A percentile compares a stretch with the other conserved stretches of the same genome.
These are phyloP conservation scores for Vishniacozyma victoriae DNA, from an alignment of 768 basidiomycete species.

Conservation along the genomic window DNA sequence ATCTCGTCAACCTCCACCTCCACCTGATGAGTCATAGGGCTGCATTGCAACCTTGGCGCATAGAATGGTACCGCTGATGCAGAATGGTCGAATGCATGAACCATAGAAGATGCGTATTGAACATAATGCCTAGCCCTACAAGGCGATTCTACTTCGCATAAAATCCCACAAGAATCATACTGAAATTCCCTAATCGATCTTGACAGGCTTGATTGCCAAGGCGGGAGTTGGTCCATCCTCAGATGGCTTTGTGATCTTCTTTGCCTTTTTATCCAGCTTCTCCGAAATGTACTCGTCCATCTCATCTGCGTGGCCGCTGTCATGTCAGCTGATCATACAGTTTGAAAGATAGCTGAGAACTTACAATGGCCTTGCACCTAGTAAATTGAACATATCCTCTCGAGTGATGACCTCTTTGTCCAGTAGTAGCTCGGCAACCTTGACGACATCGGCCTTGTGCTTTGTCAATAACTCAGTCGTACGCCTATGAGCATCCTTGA, in stretches of 20 bases:
- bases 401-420: slow-evolving; percentile 93
- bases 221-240: too few relatives aligned
- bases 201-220: neutral
- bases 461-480: slow-evolving; percentile 74
- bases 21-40: too few relatives aligned
- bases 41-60: too few relatives aligned
- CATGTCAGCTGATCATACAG: slow-evolving; percentile 69
- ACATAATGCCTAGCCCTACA: too few relatives aligned
- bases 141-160: too few relatives aligned
- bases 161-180: too few relatives aligned
- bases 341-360: slow-evolving; percentile 7
- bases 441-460: slow-evolving; percentile 82
- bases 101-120: too few relatives aligned
- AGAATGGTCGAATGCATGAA: too few relatives aligned
- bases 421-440: slow-evolving; percentile 82
- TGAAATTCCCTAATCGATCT: too few relatives aligned
- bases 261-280: slow-evolving; percentile 40
- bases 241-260: too few relatives aligned
- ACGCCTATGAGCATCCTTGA: slow-evolving; percentile 74
- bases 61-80: too few relatives aligned
- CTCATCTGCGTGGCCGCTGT: slow-evolving; percentile 69
- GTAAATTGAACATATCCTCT: slow-evolving; percentile 51
- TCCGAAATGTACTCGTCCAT: slow-evolving; percentile 95
- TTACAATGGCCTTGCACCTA: slow-evolving; percentile 37
- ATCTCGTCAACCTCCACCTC: too few relatives aligned